A percentile compares a stretch with the other conserved stretches of the same genome.
phyloP scores from a whole-genome alignment of 768 basidiomycete genomes.

The Lactarius indigo region DNA sequence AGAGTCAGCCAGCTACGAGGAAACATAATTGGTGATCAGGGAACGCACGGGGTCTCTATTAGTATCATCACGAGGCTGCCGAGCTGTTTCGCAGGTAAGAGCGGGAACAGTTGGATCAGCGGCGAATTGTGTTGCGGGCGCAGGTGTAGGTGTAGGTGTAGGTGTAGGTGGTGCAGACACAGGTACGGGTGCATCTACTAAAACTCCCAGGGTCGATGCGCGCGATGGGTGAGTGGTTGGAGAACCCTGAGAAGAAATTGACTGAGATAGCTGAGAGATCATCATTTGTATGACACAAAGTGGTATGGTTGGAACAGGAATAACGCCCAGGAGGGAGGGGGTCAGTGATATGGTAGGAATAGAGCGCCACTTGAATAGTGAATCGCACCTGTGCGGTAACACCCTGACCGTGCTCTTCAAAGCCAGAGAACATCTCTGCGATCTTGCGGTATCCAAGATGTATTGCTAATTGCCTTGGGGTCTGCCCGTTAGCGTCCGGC shows the following conservation, averaged over 20 bases:
- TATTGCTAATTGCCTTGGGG: no score
- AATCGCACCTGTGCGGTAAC: no score
- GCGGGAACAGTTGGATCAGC: neutral
- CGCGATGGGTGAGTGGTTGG: neutral
- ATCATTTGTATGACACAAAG: neutral
- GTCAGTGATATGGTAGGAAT: no score
- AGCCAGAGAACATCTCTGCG: no score
- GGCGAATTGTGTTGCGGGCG: neutral
- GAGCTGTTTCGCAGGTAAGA: neutral
- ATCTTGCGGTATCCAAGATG: no score
- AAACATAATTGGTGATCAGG: neutral
- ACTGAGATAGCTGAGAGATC: neutral
- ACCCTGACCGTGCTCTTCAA: no score
- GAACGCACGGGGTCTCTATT: constrained; percentile 2
- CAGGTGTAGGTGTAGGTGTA: no score
- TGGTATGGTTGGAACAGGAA: neutral
- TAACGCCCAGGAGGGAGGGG: neutral
- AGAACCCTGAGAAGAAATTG: neutral
- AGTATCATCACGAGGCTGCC: neutral
- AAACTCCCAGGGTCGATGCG: neutral
- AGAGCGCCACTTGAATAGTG: no score
- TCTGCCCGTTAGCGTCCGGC: no score
- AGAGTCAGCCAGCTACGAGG: neutral
- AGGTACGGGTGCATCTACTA: neutral
- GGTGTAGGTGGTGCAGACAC: neutral